Base-by-base conservation (phyloP, 768 basidiomycete genomes). In the Tricholoma bakamatsutake region DNA sequence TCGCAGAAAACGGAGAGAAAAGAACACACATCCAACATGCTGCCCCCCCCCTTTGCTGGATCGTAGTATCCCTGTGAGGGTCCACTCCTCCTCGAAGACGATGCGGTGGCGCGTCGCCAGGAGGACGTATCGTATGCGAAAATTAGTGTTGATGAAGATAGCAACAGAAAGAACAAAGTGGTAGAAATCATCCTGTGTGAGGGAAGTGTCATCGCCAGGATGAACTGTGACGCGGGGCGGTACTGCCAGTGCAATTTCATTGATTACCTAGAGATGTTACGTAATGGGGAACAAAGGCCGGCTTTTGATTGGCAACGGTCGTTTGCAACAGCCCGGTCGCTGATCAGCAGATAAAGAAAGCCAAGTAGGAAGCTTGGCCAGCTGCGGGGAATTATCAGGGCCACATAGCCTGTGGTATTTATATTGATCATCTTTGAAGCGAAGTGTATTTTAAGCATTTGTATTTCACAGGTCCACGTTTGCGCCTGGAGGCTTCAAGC, bases 21-120 rank as follows among this genome's bases (percentile, higher is more conserved):
- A 17, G 24, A 15, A 73, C 88, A 55, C 61, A 92, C 90, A 17
- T 88, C 87, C 3, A 92, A 70, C 80, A 87, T 80, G 56, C 75
- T 77, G 0, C 92, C 92, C 5, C 88, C 87, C 35, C 65, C 71
- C 9, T 69, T 61, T 7, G 65, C 53, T 1, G 89, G 88, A 57
- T 80, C 73, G 59, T 79, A 84, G 66, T 78, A 93, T 2, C 88
- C 90, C 40, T 67, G 64, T 6, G 75, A 57, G 4, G 85, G 81
- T 12, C 80, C 73, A 53, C 67, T 73, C 54, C 67, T 73, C 54
- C 72, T 65, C 21, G 67, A 27, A 27, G 43, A 53, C n/a, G 59
- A 51, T 28, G 40, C 17, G 5, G 53, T 57, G 40, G 57, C 53
- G 15, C 62, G 62, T 40, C 60, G 53, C 21, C 46, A 37, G 12